These are phyloP conservation scores for Cryptosporidium bovis DNA, from an alignment of 169 alveolate species.

Conservation along the genomic window DNA sequence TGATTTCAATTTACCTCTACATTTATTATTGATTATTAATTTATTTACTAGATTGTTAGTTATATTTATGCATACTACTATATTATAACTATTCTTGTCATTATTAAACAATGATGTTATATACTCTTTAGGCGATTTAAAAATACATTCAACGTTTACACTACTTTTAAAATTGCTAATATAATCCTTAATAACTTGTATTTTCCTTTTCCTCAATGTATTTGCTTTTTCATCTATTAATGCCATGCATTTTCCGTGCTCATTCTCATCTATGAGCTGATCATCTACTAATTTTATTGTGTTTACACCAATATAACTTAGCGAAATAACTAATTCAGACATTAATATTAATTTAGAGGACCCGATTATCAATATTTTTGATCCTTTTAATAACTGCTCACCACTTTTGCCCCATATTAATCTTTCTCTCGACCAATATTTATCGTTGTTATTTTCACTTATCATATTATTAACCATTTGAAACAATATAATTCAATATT, in stretches of 20 bases:
- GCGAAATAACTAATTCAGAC: constrained; percentile 20
- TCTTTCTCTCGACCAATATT: constrained; percentile 42
- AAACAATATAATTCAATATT: neutral
- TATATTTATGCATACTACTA: constrained; percentile 26
- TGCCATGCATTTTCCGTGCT: constrained; percentile 1
- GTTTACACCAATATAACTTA: constrained; percentile 25
- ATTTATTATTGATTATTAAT: neutral
- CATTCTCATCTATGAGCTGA: constrained; percentile 2
- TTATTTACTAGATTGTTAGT: neutral
- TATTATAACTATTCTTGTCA: neutral
- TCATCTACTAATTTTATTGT: constrained; percentile 28
- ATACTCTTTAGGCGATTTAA: constrained; percentile 33
- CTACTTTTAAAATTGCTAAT: neutral
- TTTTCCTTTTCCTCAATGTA: constrained; percentile 3
- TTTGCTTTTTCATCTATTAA: neutral
- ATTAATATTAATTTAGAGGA: constrained; percentile 13
- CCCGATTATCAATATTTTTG: constrained; percentile 38
- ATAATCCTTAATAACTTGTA: neutral
- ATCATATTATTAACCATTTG: neutral
- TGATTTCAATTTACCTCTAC: neutral
- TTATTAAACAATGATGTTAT: neutral
- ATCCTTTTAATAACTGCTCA: constrained; percentile 2
- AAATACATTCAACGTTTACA: constrained; percentile 8
- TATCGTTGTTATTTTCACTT: neutral
- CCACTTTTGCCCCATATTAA: constrained; percentile 44